phyloP scores from a whole-genome alignment of 257 asterid genomes.

The Solanum paucissectum region DNA sequence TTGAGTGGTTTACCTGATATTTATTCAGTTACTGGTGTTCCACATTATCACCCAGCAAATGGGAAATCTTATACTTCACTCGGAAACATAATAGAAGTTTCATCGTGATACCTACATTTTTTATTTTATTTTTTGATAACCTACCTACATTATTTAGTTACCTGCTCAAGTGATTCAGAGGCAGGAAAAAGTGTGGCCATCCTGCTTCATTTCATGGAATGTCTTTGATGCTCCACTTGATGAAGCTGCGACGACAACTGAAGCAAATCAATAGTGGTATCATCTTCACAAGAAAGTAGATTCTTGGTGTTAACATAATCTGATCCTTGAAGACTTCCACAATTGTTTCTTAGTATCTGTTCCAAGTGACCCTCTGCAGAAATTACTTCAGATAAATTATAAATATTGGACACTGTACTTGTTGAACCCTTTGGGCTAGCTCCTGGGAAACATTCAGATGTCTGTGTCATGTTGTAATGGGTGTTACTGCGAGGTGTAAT shows the following conservation, averaged over 20 bases:
- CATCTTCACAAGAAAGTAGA: not conserved
- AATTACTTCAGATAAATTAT: not conserved
- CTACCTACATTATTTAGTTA: not conserved
- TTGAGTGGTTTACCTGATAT: not conserved
- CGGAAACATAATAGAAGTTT: not conserved
- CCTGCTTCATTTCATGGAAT: not conserved
- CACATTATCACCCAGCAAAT: not conserved
- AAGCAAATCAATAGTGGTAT: not conserved
- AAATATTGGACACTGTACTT: not conserved
- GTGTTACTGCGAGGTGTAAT: not conserved
- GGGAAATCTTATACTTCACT: not conserved
- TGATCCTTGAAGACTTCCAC: not conserved
- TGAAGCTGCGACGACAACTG: not conserved
- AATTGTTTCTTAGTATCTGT: not conserved
- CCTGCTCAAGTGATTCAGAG: not conserved
- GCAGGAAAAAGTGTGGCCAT: not conserved
- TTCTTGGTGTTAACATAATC: not conserved
- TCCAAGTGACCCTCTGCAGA: not conserved
- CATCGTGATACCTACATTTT: not conserved
- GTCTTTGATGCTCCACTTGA: not conserved
- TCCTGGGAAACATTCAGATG: not conserved
- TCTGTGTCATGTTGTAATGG: not conserved
- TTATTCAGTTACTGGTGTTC: not conserved
- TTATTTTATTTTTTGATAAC: too few relatives aligned
- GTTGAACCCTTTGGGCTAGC: not conserved